A percentile compares a stretch with the other conserved stretches of the same genome.
phyloP scores from a whole-genome alignment of 108 stramenopile genomes.

The Cyclotella cryptica region DNA sequence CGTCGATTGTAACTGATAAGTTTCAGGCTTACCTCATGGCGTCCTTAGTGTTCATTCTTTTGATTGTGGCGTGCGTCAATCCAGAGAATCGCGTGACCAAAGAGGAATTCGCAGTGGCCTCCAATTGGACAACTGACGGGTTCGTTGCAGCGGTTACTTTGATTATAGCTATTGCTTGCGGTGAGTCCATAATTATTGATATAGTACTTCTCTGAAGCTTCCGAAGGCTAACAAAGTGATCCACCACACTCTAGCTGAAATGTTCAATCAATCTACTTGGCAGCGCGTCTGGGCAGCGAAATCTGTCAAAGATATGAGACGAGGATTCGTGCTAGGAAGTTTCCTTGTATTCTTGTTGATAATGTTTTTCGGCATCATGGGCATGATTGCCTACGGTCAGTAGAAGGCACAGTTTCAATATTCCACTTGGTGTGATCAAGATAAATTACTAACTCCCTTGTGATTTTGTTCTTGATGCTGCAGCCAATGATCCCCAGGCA shows the following conservation, averaged over 20 bases:
- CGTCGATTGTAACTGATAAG: constrained; percentile 78
- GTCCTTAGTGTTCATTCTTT: constrained; percentile 63
- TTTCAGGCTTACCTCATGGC: constrained; percentile 77
- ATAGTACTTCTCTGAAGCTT: not conserved
- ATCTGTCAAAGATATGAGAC: constrained; percentile 55
- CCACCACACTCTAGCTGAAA: constrained; percentile 48
- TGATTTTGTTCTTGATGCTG: not conserved
- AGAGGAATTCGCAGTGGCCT: constrained; percentile 67
- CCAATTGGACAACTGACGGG: constrained; percentile 74
- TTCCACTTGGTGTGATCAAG: not conserved
- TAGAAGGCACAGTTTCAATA: not conserved
- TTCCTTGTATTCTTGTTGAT: constrained; percentile 72
- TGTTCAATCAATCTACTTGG: constrained; percentile 83
- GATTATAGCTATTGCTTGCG: constrained; percentile 64
- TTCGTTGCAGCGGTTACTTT: constrained; percentile 70
- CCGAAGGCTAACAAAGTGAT: too few relatives aligned
- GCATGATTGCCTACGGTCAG: constrained; percentile 72
- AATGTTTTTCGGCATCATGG: constrained; percentile 90
- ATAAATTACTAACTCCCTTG: not conserved
- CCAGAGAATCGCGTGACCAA: constrained; percentile 62
- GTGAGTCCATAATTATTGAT: not conserved
- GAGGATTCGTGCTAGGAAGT: constrained; percentile 68
- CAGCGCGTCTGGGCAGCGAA: constrained; percentile 85
- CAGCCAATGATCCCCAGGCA: constrained; percentile 68
- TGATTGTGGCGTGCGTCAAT: constrained; percentile 62